Conservation (phyloP, 768 basidiomycete species). For the Inosperma sp. region DNA sequence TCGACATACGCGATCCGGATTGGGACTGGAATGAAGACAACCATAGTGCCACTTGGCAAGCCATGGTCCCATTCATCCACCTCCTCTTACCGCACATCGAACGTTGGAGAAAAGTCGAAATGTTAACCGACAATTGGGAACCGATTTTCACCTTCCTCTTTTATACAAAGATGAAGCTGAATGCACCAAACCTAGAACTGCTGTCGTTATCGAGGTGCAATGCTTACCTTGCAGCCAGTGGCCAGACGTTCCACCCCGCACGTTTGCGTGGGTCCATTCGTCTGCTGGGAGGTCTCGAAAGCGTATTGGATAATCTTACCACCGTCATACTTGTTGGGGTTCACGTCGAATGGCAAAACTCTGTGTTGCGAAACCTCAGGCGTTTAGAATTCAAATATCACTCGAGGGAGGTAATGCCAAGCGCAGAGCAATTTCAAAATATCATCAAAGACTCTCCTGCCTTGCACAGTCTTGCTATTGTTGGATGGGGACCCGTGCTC, state of each 20-base stretch:
- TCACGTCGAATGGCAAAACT: slow-evolving; percentile 50
- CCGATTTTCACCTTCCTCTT: slow-evolving; percentile 52
- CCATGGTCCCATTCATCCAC: slow-evolving; percentile 44
- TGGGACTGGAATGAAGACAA: slow-evolving; percentile 51
- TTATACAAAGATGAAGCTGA: slow-evolving; percentile 30
- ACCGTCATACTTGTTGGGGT: slow-evolving; percentile 50
- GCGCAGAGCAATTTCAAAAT: slow-evolving; percentile 39
- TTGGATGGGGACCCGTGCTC: slow-evolving; percentile 51
- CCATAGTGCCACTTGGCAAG: slow-evolving; percentile 39
- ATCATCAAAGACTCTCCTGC: slow-evolving; percentile 41
- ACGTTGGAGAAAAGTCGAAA: slow-evolving; percentile 46
- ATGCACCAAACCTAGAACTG: slow-evolving; percentile 35
- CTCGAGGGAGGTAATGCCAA: slow-evolving; percentile 53
- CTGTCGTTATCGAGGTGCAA: slow-evolving; percentile 53
- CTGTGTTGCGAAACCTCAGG: slow-evolving; percentile 39
- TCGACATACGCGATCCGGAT: slow-evolving; percentile 55
- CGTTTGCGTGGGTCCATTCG: slow-evolving; percentile 36
- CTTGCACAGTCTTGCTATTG: slow-evolving; percentile 42
- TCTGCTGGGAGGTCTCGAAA: slow-evolving; percentile 40
- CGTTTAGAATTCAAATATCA: slow-evolving; percentile 53
- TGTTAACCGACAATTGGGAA: slow-evolving; percentile 58
- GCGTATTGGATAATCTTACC: slow-evolving; percentile 29
- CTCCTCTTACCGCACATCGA: slow-evolving; percentile 41
- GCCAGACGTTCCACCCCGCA: slow-evolving; percentile 42
- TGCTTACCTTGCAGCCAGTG: slow-evolving; percentile 47